Conservation (phyloP, 1,139 yeast genomes). For the Zhuliangozyma blackwelliae region DNA sequence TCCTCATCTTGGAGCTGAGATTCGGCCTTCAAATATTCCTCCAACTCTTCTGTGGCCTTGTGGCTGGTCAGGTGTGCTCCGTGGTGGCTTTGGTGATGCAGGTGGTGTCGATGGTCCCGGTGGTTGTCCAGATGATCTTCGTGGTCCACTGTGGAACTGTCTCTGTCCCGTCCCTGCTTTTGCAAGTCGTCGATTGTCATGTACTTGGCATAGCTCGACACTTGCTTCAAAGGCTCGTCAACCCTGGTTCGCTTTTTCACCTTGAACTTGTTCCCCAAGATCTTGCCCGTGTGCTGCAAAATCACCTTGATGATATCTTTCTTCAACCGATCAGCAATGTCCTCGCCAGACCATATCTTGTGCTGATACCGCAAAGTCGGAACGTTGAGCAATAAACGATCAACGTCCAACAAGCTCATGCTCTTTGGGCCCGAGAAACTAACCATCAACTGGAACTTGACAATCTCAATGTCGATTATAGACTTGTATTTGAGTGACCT, state of each 20-base stretch:
- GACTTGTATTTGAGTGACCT: conserved; percentile 67
- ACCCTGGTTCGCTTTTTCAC: conserved; percentile 22
- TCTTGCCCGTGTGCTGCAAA: conserved; percentile 71
- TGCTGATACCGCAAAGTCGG: conserved; percentile 64
- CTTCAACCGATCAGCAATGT: conserved; percentile 58
- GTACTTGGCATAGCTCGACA: conserved; percentile 35
- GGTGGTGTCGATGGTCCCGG: conserved; percentile 10
- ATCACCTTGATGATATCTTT: conserved; percentile 67
- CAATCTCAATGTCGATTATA: conserved; percentile 55
- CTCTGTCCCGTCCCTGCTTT: conserved; percentile 23
- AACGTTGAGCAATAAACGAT: conserved; percentile 57
- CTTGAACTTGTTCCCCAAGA: conserved; percentile 72
- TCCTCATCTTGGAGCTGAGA: too few relatives aligned
- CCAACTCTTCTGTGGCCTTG: too few relatives aligned
- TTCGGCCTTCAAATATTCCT: too few relatives aligned
- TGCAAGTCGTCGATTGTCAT: conserved; percentile 41
- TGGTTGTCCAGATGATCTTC: conserved; percentile 8
- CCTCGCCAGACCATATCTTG: conserved; percentile 78
- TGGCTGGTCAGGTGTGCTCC: conserved; percentile 15
- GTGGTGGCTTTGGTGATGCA: conserved; percentile 13
- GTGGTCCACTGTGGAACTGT: conserved; percentile 10
- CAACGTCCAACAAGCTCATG: conserved; percentile 65
- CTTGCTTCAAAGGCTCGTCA: conserved; percentile 41
- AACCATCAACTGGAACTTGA: conserved; percentile 51
- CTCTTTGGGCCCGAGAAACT: conserved; percentile 77